phyloP scores from a whole-genome alignment of 169 alveolate species.

The Perkinsus chesapeaki region DNA sequence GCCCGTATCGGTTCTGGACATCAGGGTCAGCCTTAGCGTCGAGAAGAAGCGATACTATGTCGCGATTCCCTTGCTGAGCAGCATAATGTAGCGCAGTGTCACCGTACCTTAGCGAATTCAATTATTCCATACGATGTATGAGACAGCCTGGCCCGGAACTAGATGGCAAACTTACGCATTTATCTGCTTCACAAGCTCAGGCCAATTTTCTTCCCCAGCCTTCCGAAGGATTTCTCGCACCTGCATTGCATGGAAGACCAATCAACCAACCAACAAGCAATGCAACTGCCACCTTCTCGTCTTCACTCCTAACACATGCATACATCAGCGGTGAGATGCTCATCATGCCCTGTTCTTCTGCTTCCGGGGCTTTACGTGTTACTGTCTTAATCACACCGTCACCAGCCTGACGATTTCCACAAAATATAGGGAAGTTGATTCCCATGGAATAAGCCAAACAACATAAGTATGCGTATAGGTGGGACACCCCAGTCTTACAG shows the following conservation, averaged over 20 bases:
- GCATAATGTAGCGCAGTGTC: not conserved
- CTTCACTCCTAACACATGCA: not conserved
- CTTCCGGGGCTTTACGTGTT: not conserved
- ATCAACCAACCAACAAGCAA: not conserved
- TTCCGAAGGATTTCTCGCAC: not conserved
- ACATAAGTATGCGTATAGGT: too few species aligned
- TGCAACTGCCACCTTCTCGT: not conserved
- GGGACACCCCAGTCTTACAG: too few species aligned
- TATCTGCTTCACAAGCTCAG: not conserved
- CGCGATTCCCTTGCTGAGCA: not conserved
- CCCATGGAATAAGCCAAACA: too few species aligned
- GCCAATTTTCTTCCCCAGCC: not conserved
- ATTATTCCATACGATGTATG: not conserved
- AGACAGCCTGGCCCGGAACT: not conserved
- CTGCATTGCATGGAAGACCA: not conserved
- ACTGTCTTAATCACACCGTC: not conserved
- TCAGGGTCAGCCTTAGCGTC: not conserved
- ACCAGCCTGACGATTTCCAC: too few species aligned
- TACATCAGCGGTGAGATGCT: not conserved
- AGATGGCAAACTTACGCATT: not conserved
- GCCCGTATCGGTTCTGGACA: not conserved
- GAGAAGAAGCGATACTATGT: not conserved
- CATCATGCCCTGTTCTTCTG: not conserved
- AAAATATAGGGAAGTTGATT: too few species aligned
- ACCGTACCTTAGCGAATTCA: not conserved